Evolutionary conservation across 108 stramenopile genomes (phyloP).

Genomic region (Conticribra guillardii): DNA sequence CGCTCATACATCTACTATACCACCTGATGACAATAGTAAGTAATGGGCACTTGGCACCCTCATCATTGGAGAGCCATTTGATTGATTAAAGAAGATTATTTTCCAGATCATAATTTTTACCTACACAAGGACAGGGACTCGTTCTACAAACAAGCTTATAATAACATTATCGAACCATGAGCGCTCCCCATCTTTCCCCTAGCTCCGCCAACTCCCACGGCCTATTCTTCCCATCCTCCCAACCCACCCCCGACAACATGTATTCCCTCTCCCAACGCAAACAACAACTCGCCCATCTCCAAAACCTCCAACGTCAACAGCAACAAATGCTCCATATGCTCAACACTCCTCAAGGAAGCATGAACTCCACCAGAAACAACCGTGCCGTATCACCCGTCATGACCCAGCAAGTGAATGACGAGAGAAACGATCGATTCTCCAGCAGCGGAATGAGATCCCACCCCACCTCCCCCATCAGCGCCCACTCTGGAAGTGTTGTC

Average conservation of each 20-base stretch:
- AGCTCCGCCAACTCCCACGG: constrained; percentile 5
- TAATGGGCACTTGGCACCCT: too few relatives aligned
- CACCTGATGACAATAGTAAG: too few relatives aligned
- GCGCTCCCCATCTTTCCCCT: constrained; percentile 4
- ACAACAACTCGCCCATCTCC: constrained; percentile 48
- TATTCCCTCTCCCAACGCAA: constrained; percentile 36
- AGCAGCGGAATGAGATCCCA: neutral
- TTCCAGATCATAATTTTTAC: too few relatives aligned
- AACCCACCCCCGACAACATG: constrained; percentile 40
- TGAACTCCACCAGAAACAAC: neutral
- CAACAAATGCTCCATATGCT: constrained; percentile 38
- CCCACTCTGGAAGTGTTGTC: neutral
- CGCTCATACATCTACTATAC: too few relatives aligned
- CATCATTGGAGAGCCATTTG: too few relatives aligned
- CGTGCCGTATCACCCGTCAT: too few relatives aligned
- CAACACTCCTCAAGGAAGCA: constrained; percentile 10
- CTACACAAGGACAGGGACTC: too few relatives aligned
- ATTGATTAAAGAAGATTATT: too few relatives aligned
- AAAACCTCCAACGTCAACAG: constrained; percentile 51
- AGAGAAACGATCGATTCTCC: constrained; percentile 15
- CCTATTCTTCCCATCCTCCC: constrained; percentile 36
- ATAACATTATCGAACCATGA: too few relatives aligned
- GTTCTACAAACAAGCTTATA: too few relatives aligned
- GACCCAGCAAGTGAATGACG: neutral
- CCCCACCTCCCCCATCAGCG: neutral